Conservation (phyloP, 352 stramenopile species). For the Phytophthora hibernalis region DNA sequence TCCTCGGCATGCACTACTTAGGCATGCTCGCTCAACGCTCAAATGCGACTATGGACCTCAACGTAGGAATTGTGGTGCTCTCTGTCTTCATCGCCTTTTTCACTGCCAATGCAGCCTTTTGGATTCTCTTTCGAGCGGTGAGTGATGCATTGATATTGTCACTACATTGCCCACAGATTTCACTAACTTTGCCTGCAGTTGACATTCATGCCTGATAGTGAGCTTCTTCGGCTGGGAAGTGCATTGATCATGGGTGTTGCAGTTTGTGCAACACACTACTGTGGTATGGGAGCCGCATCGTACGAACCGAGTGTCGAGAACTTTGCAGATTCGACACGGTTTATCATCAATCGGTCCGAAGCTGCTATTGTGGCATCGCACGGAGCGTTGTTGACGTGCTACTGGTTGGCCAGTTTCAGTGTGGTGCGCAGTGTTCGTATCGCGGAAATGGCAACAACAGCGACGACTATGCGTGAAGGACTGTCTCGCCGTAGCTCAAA, state of each 20-base stretch:
- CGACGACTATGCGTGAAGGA: conserved; percentile 29
- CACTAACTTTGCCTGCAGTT: conserved; percentile 37
- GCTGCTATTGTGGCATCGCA: conserved; percentile 49
- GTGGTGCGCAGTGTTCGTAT: conserved; percentile 35
- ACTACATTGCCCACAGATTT: background rate
- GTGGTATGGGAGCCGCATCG: conserved; percentile 47
- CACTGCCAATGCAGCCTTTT: conserved; percentile 66
- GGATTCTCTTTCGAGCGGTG: conserved; percentile 71
- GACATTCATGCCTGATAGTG: conserved; percentile 60
- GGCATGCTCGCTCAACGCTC: conserved; percentile 69
- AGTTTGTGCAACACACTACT: conserved; percentile 69
- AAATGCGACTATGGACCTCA: conserved; percentile 46
- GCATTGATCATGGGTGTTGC: conserved; percentile 68
- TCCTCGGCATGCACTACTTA: conserved; percentile 76
- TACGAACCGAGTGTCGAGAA: conserved; percentile 48
- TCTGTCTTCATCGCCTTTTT: conserved; percentile 65
- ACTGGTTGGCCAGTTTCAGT: conserved; percentile 56
- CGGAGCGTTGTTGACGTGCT: conserved; percentile 55
- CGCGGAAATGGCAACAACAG: conserved; percentile 26
- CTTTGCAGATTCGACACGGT: conserved; percentile 33
- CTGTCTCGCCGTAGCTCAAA: conserved; percentile 22
- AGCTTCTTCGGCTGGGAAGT: conserved; percentile 55
- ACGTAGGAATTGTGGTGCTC: conserved; percentile 45
- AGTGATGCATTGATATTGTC: background rate
- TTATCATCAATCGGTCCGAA: conserved; percentile 42